Conservation (phyloP, 2,329 filamentous ascomycete species). For the Fusarium pseudograminearum region DNA sequence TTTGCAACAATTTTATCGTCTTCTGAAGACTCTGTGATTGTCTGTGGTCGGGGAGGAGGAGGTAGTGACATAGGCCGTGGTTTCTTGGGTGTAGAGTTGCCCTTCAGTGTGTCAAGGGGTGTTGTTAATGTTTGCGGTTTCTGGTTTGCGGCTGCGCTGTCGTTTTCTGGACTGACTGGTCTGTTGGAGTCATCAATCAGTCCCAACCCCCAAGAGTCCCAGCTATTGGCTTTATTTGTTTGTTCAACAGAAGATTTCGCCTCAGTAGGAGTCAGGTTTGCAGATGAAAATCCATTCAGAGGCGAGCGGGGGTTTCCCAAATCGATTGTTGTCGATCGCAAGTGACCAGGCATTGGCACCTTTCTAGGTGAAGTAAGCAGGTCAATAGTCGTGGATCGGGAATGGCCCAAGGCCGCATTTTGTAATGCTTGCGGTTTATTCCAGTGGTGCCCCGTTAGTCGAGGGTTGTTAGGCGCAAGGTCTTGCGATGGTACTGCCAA, state of each 20-base stretch:
- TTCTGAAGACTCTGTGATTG: conserved; percentile 25
- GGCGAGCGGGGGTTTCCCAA: conserved; percentile 26
- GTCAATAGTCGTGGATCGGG: conserved; percentile 38
- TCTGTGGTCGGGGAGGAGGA: conserved; percentile 16
- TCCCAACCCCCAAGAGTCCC: conserved; percentile 41
- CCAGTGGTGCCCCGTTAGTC: neutral
- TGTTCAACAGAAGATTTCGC: conserved; percentile 18
- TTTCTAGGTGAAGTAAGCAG: conserved; percentile 18
- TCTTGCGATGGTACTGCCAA: conserved; percentile 7
- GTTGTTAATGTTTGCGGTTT: conserved; percentile 12
- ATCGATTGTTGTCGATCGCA: conserved; percentile 36
- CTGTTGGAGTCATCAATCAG: conserved; percentile 29
- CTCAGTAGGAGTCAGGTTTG: conserved; percentile 25
- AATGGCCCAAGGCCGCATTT: conserved; percentile 20
- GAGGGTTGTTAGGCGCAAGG: conserved; percentile 7
- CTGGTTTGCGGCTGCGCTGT: conserved; percentile 10
- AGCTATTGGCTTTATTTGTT: conserved; percentile 26
- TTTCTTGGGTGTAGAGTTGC: neutral
- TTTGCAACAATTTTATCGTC: conserved; percentile 51
- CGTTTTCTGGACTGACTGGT: conserved; percentile 14
- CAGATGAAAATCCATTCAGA: conserved; percentile 20
- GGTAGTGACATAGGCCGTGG: conserved; percentile 13
- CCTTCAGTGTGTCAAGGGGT: conserved; percentile 12
- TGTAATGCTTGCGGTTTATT: conserved; percentile 2
- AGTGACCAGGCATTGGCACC: conserved; percentile 22